A percentile compares a stretch with the other conserved stretches of the same genome.
Conservation (phyloP, 495 filamentous ascomycete species). For the Neurospora sp. region DNA sequence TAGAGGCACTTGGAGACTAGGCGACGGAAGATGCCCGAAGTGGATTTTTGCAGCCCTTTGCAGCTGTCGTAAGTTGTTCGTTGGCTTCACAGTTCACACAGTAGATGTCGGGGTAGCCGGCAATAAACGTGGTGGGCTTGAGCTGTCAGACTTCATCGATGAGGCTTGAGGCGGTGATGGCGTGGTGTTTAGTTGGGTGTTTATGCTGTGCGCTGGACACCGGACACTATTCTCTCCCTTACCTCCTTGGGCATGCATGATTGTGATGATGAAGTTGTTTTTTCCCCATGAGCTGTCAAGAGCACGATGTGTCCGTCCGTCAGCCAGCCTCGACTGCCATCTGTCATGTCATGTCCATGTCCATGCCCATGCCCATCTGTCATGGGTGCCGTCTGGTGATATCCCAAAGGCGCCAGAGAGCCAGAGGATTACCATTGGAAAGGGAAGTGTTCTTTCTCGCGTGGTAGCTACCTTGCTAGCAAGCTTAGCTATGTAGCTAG, state of each 20-base stretch:
- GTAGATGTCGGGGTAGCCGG: background rate
- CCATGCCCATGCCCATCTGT: background rate
- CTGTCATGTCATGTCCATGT: no score
- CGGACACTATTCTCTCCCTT: background rate
- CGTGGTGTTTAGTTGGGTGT: background rate
- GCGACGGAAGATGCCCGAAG: background rate
- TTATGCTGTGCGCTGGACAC: background rate
- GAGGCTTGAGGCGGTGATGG: background rate
- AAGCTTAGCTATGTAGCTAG: background rate
- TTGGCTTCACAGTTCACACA: background rate
- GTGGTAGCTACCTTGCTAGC: background rate
- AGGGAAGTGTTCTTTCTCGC: background rate
- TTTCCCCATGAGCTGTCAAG: background rate
- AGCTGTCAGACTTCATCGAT: background rate
- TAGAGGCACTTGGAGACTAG: background rate
- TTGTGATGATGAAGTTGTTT: background rate
- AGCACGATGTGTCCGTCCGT: background rate
- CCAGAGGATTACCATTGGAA: background rate
- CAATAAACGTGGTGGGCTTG: background rate
- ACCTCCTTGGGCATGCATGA: background rate
- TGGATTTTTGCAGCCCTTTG: background rate
- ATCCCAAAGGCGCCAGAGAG: background rate
- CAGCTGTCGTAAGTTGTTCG: background rate
- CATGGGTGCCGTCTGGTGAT: background rate
- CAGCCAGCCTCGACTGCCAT: background rate